A percentile compares a stretch with the other conserved stretches of the same genome.
Conservation (phyloP, 1,284 basidiomycete species). For the Marasmius sp. region DNA sequence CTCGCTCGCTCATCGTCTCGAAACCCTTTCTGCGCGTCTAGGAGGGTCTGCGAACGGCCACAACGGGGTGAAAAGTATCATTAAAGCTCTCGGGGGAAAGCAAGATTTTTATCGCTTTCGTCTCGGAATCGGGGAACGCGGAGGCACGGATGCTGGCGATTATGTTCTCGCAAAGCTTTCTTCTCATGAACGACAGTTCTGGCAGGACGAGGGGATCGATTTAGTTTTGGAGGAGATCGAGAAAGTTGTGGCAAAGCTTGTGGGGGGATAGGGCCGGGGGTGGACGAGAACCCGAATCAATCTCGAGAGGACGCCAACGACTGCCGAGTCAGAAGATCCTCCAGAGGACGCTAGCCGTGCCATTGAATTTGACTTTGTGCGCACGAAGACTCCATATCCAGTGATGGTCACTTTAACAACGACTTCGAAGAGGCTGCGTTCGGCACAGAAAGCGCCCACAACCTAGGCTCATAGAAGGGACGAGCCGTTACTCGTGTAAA, state of each 20-base stretch:
- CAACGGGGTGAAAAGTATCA: conserved; percentile 73
- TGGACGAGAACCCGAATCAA: too few relatives aligned
- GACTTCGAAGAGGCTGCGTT: too few relatives aligned
- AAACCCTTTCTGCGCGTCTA: conserved; percentile 53
- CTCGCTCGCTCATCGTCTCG: conserved; percentile 61
- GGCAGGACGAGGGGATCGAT: conserved; percentile 62
- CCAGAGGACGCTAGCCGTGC: too few relatives aligned
- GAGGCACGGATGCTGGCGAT: conserved; percentile 47
- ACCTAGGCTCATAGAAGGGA: too few relatives aligned
- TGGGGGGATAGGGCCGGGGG: too few relatives aligned
- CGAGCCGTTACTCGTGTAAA: too few relatives aligned
- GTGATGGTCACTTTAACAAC: too few relatives aligned
- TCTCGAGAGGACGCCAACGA: too few relatives aligned
- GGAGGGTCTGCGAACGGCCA: conserved; percentile 78
- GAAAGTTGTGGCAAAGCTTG: conserved; percentile 38
- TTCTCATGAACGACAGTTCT: conserved; percentile 55
- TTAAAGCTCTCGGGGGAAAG: conserved; percentile 58
- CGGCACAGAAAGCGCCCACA: too few relatives aligned
- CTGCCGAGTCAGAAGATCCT: too few relatives aligned
- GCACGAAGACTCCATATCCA: too few relatives aligned
- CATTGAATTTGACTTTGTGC: too few relatives aligned
- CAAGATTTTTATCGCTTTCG: conserved; percentile 66
- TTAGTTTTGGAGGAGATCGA: conserved; percentile 55
- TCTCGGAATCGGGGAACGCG: conserved; percentile 58
- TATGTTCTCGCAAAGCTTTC: conserved; percentile 65